Evolutionary conservation across 495 filamentous ascomycete species (phyloP), one percentile per base, ranked within the genome.

Genomic region (Daldinia grandis): DNA sequence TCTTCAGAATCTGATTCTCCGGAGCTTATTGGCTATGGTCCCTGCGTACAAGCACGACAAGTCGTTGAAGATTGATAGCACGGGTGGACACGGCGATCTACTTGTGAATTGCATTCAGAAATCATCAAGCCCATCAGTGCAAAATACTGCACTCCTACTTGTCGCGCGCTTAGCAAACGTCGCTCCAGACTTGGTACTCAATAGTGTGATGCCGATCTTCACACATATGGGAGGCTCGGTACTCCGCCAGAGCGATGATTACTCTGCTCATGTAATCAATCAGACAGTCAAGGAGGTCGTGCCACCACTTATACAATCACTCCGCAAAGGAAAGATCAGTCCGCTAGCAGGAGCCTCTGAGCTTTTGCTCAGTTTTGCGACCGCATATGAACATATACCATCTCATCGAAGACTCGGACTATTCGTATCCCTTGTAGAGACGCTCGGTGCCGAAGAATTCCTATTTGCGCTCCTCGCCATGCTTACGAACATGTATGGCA

Each of bases 141-240:
- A 97, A 77, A 98, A 97, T 70, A 86, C 89, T 7, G 94, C 95
- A 10, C 84, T 99, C 8, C 87, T 98, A n/a, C 85, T 99, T 15
- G 89, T 98, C 15, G 91, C 93, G 2, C 88, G 86, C 24, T 79
- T 98, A 51, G 94, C 95, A 31, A 88, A 88, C 40, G 91, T 93
- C 71, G 91, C 91, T 0, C 95, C 95, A 1, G 93, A 97, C 73
- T 79, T 93, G 24, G 92, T 99, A 9, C 85, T 98, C 57, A 94
- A 99, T 76, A 97, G 92, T 66, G 92, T 99, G 57, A 98, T 99
- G 95, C 96, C 96, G 5, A 94, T 99, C 37, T 99, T 99, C 80
- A 98, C 95, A 0, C 98, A 97, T 79, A 97, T 98, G 92, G 92
- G 93, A 38, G 89, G 90, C 30, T 95, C 91, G 27, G 89, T 97